Percentiles rank a stretch among this genome's conserved stretches.
Evolutionary conservation across 1,284 basidiomycete species (phyloP).

Genomic region (Ustilago crameri): DNA sequence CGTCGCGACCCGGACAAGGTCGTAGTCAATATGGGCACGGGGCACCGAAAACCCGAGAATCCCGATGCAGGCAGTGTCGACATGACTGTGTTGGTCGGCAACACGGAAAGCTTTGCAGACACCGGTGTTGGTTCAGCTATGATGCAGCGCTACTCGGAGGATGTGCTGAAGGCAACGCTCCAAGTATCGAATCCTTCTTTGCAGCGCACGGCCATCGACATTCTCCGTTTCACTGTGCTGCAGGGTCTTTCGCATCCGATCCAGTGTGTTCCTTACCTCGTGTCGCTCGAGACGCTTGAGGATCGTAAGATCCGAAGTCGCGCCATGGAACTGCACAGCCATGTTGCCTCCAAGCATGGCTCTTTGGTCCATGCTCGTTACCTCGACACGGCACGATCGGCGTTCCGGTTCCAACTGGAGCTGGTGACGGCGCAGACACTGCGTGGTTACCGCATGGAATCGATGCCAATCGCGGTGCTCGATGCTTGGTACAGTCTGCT

Average conservation of each 20-base stretch:
- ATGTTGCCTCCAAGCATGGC: conserved; percentile 87
- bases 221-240: conserved; percentile 88
- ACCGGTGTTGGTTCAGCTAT: conserved; percentile 95
- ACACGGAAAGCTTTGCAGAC: conserved; percentile 91
- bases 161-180: conserved; percentile 82
- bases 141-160: conserved; percentile 87
- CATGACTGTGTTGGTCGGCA: conserved; percentile 90
- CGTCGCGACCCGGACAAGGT: conserved; percentile 43
- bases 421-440: conserved; percentile 11
- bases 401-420: conserved; percentile 80
- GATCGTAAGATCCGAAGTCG: conserved; percentile 75
- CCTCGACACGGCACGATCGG: conserved; percentile 79
- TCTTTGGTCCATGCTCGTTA: conserved; percentile 88
- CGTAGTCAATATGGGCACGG: conserved; percentile 32
- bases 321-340: conserved; percentile 82
- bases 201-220: conserved; percentile 87
- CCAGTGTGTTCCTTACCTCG: conserved; percentile 88
- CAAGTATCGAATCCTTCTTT: conserved; percentile 69
- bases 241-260: conserved; percentile 96
- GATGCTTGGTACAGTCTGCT: conserved; percentile 90
- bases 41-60: conserved; percentile 50
- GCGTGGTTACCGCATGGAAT: conserved; percentile 34
- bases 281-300: conserved; percentile 88
- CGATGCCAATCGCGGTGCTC: conserved; percentile 68
- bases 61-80: conserved; percentile 73